Evolutionary conservation across 2,329 filamentous ascomycete genomes (phyloP), one percentile per base, ranked within the genome.

Genomic region (Endocalyx cinctus): DNA sequence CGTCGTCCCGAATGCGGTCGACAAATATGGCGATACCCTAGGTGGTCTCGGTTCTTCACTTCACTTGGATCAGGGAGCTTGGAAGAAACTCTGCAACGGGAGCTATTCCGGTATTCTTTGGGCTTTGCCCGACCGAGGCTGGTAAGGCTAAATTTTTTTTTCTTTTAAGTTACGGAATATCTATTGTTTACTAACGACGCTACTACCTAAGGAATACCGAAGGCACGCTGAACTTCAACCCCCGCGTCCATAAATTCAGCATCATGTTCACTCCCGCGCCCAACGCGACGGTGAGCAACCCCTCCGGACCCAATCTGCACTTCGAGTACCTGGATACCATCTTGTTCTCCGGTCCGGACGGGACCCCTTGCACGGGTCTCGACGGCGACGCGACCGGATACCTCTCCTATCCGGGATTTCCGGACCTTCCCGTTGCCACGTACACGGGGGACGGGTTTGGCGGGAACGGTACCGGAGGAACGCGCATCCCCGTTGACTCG

Each of bases 371-470:
- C 17, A 83, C 80, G 0, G 79, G 81, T 5, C 66, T 86, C 2
- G 80, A 85, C 47, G 69, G 74, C 5, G 73, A 79, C 48, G 56
- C 60, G 5, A 66, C 59, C 1, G 77, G 73, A 1, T 64, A 70
- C 39, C 48, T 76, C 14, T 63, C 62, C 2, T 83, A 72, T 43
- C 51, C 67, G 1, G 75, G 73, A 2, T 82, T 81, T 46, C 77
- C 78, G 0, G 63, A 70, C 16, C 61, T 87, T 7, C 82, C 83
- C 0, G 68, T 69, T 3, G 74, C 78, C 5, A 80, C 70, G 4
- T 86, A 79, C 48, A 64, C 63, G 0, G 82, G 82, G 1, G 74
- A 87, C 50, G 82, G 82, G 4, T 87, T 82, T 50, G 82, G 82
- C 2, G 70, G 71, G 6, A 46, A 61, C 2, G 79, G 80, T 0